A percentile compares a stretch with the other conserved stretches of the same genome.
These are phyloP conservation scores for Echites panduratus DNA, from an alignment of 257 asterid genomes.

Conservation along the genomic window DNA sequence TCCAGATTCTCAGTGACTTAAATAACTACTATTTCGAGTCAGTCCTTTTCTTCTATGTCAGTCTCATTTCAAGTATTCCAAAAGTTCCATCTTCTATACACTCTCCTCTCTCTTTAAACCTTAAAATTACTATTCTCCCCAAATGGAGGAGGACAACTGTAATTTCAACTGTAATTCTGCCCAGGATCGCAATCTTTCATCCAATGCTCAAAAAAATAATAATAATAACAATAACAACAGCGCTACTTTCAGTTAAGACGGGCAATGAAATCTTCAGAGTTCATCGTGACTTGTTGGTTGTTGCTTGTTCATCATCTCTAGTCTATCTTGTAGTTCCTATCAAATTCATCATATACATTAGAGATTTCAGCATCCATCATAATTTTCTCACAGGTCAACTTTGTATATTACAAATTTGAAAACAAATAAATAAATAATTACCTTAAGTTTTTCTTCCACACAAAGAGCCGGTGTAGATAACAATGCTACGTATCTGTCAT, in stretches of 20 bases:
- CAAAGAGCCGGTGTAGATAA: constrained; percentile 85
- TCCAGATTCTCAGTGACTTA: too few species aligned
- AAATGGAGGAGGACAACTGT: too few species aligned
- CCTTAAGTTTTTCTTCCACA: constrained; percentile 76
- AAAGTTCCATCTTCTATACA: too few species aligned
- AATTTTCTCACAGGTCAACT: background rate
- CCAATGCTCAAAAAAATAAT: too few species aligned
- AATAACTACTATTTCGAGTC: too few species aligned
- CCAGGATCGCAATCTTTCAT: background rate
- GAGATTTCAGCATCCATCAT: background rate
- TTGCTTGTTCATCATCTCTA: constrained; percentile 53
- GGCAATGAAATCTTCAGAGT: constrained; percentile 34
- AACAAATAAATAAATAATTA: constrained; percentile 9
- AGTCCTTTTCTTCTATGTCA: too few species aligned
- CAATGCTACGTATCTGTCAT: constrained; percentile 65
- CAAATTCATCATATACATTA: background rate
- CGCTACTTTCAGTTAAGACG: background rate
- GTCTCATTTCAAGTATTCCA: too few species aligned
- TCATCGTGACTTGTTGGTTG: constrained; percentile 70
- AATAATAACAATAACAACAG: background rate
- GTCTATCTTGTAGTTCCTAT: constrained; percentile 70
- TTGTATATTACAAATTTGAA: background rate
- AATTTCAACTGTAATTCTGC: background rate
- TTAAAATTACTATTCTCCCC: too few species aligned
- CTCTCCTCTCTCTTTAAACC: too few species aligned